A percentile compares a stretch with the other conserved stretches of the same genome.
These are phyloP conservation scores for Echinosophora koreensis DNA, from an alignment of 306 rosid genomes.

Conservation along the genomic window DNA sequence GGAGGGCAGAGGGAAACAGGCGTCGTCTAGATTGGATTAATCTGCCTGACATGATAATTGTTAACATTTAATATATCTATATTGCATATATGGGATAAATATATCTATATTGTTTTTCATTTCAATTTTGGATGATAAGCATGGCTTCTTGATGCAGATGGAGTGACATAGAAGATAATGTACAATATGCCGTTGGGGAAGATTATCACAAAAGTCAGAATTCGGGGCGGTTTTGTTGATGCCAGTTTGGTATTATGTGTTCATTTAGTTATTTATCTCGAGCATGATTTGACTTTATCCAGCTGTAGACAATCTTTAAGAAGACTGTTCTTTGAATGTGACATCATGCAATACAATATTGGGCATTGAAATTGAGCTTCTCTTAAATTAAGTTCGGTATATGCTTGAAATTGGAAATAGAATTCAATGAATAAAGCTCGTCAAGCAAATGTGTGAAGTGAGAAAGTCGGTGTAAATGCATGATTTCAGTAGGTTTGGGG, in stretches of 20 bases:
- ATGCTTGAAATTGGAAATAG: slow-evolving; percentile 26
- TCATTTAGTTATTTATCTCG: slow-evolving; percentile 22
- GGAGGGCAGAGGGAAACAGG: not conserved
- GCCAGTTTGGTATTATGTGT: slow-evolving; percentile 32
- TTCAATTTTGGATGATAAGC: slow-evolving; percentile 7
- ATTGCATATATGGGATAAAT: not conserved
- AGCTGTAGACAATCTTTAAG: slow-evolving; percentile 42
- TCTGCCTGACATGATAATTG: slow-evolving; percentile 17
- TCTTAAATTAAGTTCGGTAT: not conserved
- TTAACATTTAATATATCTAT: not conserved
- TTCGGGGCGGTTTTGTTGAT: slow-evolving; percentile 36
- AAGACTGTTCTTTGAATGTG: slow-evolving; percentile 31
- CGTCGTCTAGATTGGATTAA: slow-evolving; percentile 25
- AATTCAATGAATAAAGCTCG: not conserved
- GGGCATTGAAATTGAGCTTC: slow-evolving; percentile 44
- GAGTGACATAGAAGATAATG: slow-evolving; percentile 48
- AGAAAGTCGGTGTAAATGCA: too few species aligned
- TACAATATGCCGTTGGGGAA: slow-evolving; percentile 34
- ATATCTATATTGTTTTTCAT: slow-evolving; percentile 8
- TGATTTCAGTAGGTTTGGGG: too few species aligned
- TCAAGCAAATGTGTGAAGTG: too few species aligned
- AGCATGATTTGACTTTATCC: slow-evolving; percentile 44
- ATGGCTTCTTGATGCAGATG: slow-evolving; percentile 56
- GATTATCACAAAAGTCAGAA: slow-evolving; percentile 35
- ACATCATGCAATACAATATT: slow-evolving; percentile 40